A percentile compares a stretch with the other conserved stretches of the same genome.
Evolutionary conservation across 2,329 filamentous ascomycete genomes (phyloP).

Genomic region (Ophiostoma ulmi): DNA sequence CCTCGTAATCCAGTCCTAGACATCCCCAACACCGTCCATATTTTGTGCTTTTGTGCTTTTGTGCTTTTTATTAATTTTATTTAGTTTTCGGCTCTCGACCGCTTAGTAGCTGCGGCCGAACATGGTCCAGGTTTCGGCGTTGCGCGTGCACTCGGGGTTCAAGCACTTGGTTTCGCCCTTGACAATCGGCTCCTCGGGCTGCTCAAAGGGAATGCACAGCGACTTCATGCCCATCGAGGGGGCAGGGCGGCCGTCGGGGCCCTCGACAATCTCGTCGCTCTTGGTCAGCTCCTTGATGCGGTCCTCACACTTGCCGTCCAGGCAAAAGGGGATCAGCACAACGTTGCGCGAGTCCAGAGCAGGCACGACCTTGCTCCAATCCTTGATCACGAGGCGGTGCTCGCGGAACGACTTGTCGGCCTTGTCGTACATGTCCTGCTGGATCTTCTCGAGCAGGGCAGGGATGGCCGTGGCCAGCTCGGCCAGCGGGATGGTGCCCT

Average conservation of each 20-base stretch:
- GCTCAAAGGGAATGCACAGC: constrained; percentile 72
- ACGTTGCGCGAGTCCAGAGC: constrained; percentile 89
- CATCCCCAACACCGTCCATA: neutral
- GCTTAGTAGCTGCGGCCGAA: constrained; percentile 70
- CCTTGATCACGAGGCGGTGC: constrained; percentile 73
- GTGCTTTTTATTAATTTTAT: neutral
- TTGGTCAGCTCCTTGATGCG: constrained; percentile 90
- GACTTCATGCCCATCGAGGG: constrained; percentile 63
- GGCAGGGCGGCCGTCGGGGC: constrained; percentile 50
- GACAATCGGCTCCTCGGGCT: constrained; percentile 72
- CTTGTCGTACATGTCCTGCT: constrained; percentile 70
- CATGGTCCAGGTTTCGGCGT: constrained; percentile 84
- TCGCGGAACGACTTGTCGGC: constrained; percentile 73
- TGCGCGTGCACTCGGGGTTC: constrained; percentile 74
- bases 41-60: neutral
- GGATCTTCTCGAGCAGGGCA: constrained; percentile 81
- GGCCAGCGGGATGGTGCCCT: constrained; percentile 70
- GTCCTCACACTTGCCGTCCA: constrained; percentile 78
- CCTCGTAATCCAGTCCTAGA: neutral
- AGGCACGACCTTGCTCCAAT: constrained; percentile 89
- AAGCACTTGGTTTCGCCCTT: constrained; percentile 83
- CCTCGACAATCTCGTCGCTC: constrained; percentile 53
- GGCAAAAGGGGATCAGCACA: constrained; percentile 84
- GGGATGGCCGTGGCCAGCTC: constrained; percentile 71
- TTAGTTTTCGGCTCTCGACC: neutral